Conservation (phyloP, 2,329 filamentous ascomycete species). For the Aureobasidium leucospermi region DNA sequence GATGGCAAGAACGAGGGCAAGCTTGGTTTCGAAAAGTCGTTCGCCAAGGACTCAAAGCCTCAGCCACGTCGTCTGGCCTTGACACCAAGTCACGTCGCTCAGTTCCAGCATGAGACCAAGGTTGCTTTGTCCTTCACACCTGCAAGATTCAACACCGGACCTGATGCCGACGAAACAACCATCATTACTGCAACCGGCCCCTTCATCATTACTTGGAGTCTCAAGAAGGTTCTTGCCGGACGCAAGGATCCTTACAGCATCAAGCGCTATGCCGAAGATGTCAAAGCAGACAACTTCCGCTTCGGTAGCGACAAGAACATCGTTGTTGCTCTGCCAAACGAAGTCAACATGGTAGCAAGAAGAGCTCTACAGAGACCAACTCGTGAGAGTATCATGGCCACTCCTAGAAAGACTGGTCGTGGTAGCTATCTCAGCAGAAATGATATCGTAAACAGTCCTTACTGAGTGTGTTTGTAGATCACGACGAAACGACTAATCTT, state of each 20-base stretch:
- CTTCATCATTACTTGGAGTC: slow-evolving; percentile 92
- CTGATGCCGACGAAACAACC: slow-evolving; percentile 71
- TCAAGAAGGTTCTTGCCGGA: slow-evolving; percentile 80
- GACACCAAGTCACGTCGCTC: slow-evolving; percentile 85
- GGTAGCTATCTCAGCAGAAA: slow-evolving; percentile 70
- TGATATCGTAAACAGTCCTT: slow-evolving; percentile 73
- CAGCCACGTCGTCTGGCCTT: slow-evolving; percentile 84
- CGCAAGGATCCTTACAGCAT: slow-evolving; percentile 88
- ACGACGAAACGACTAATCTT: slow-evolving; percentile 10
- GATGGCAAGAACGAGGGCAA: slow-evolving; percentile 94
- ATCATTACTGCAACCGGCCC: slow-evolving; percentile 96
- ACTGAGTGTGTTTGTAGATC: slow-evolving; percentile 29
- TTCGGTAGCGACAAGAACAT: slow-evolving; percentile 97
- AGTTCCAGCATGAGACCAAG: slow-evolving; percentile 95
- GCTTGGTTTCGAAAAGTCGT: slow-evolving; percentile 92
- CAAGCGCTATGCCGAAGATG: slow-evolving; percentile 90
- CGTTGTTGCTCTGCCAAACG: slow-evolving; percentile 91
- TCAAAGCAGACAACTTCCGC: slow-evolving; percentile 98
- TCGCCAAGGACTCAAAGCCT: slow-evolving; percentile 87
- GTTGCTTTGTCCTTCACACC: slow-evolving; percentile 79
- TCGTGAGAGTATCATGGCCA: slow-evolving; percentile 75
- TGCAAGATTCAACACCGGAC: slow-evolving; percentile 87
- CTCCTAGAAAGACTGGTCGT: slow-evolving; percentile 25
- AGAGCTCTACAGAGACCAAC: slow-evolving; percentile 79
- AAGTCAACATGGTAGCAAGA: slow-evolving; percentile 95